Evolutionary conservation across 2,329 filamentous ascomycete genomes (phyloP), one percentile per base, ranked within the genome.

Genomic region (Xylaria multiplex): DNA sequence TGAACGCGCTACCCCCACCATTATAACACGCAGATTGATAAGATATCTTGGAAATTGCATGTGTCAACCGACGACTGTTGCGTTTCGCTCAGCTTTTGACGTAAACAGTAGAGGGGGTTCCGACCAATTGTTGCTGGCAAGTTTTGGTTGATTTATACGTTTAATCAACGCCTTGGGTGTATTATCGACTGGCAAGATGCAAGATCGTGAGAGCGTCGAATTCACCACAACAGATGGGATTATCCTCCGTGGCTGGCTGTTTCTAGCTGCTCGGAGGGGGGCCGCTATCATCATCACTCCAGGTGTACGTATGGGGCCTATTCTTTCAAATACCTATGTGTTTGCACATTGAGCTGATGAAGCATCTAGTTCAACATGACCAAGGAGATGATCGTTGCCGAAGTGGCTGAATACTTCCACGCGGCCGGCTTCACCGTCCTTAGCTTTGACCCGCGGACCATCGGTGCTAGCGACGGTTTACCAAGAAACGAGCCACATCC

Each of bases 181-280:
- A 19, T 35, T 8, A 35, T 35, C 6, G 9, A 35, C 32, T 35
- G 32, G 32, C 32, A 35, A 35, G 32, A 54, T 62, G 59, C 6
- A 43, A n/a, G 57, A 72, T 24, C 45, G 52, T 14, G 62, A 64
- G 58, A 73, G 78, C 48, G 75, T 82, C 52, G 77, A 81, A 63
- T 81, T 81, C 72, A 76, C 77, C 48, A 81, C 81, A 6, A 54
- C 81, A 2, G 80, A 82, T 69, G 79, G 79, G 6, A 49, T 80
- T 4, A 79, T 73, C 8, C 69, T 83, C 8, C 72, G 77, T 14
- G 81, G 80, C 9, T 73, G 71, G 66, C 70, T 83, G 13, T 82
- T 77, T 64, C 72, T 75, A 30, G 77, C 75, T 8, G 50, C 49
- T 8, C 27, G 66, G 27, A 66, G 61, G 32, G 74, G 72, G 4